Conservation (phyloP, 164 flowering plant species). For the Vitis rotundifolia region DNA sequence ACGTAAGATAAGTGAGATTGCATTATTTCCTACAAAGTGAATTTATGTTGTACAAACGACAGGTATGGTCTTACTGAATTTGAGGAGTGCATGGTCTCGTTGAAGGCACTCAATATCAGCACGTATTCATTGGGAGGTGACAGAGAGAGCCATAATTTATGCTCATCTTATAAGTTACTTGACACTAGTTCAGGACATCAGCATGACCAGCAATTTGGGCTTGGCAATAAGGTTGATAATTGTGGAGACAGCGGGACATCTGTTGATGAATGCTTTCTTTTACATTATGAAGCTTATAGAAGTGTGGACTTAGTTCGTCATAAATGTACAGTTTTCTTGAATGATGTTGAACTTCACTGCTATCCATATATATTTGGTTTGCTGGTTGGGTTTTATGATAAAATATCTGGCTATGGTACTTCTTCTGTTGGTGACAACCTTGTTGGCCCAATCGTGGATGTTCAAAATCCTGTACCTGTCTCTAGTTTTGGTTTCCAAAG, state of each 20-base stretch:
- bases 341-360: slow-evolving; percentile 70
- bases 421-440: slow-evolving; percentile 22
- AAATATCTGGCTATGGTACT: slow-evolving; percentile 27
- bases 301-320: slow-evolving; percentile 17
- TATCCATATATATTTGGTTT: slow-evolving; percentile 57
- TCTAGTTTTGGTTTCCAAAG: slow-evolving; percentile 32
- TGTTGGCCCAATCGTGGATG: slow-evolving; percentile 5
- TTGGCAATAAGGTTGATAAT: slow-evolving; percentile 8
- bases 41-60: slow-evolving; percentile 15
- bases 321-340: slow-evolving; percentile 35
- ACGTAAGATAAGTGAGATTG: neutral
- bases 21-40: neutral
- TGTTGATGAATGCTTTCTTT: slow-evolving; percentile 42
- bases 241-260: slow-evolving; percentile 19
- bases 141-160: slow-evolving; percentile 29
- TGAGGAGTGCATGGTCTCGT: slow-evolving; percentile 30
- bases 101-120: slow-evolving; percentile 39
- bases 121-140: slow-evolving; percentile 22
- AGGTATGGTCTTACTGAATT: slow-evolving; percentile 48
- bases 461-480: slow-evolving; percentile 3
- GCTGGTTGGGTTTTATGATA: slow-evolving; percentile 46
- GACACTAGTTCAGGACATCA: slow-evolving; percentile 20
- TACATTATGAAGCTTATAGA: slow-evolving; percentile 46
- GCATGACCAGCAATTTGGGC: slow-evolving; percentile 19
- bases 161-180: slow-evolving; percentile 38